Evolutionary conservation across 2,329 filamentous ascomycete species (phyloP).

Genomic region (Penicillium corylophilum): DNA sequence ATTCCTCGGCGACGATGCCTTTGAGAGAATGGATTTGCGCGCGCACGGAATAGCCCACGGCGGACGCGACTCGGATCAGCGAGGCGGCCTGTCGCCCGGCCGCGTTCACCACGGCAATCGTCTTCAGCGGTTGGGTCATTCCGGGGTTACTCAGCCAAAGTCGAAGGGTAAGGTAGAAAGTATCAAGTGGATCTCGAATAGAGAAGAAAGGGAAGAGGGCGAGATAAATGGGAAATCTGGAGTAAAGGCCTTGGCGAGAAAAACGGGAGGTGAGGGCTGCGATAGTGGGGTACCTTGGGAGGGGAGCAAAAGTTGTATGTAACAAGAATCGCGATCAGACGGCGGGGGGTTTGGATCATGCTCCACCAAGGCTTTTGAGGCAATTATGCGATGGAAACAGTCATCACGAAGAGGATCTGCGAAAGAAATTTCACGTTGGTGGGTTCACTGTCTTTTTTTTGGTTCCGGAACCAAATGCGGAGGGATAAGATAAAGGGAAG

Average conservation of each 20-base stretch:
- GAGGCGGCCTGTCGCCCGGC: slow-evolving; percentile 94
- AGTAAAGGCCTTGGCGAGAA: slow-evolving; percentile 26
- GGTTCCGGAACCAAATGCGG: slow-evolving; percentile 6
- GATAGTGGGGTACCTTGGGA: slow-evolving; percentile 27
- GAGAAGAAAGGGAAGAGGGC: slow-evolving; percentile 11
- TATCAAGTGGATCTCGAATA: slow-evolving; percentile 3
- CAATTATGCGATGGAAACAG: slow-evolving; percentile 26
- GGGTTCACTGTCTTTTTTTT: not conserved
- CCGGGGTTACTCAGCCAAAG: slow-evolving; percentile 13
- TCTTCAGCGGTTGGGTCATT: slow-evolving; percentile 61
- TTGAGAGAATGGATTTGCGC: slow-evolving; percentile 87
- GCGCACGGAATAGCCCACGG: slow-evolving; percentile 88
- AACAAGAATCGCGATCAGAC: slow-evolving; percentile 25
- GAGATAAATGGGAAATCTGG: slow-evolving; percentile 24
- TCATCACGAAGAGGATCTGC: slow-evolving; percentile 14
- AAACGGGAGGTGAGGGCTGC: slow-evolving; percentile 21
- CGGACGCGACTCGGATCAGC: slow-evolving; percentile 88
- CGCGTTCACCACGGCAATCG: slow-evolving; percentile 91
- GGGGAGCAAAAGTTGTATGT: slow-evolving; percentile 25
- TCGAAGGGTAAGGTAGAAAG: not conserved
- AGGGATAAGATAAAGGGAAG: slow-evolving; percentile 15
- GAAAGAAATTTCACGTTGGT: not conserved
- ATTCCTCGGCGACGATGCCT: slow-evolving; percentile 83
- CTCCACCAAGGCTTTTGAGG: slow-evolving; percentile 11
- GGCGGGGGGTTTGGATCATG: slow-evolving; percentile 2